Percentiles rank a stretch among this genome's conserved stretches.
phyloP scores from a whole-genome alignment of 768 basidiomycete genomes.

The Lanmaoa pseudosensibilis region DNA sequence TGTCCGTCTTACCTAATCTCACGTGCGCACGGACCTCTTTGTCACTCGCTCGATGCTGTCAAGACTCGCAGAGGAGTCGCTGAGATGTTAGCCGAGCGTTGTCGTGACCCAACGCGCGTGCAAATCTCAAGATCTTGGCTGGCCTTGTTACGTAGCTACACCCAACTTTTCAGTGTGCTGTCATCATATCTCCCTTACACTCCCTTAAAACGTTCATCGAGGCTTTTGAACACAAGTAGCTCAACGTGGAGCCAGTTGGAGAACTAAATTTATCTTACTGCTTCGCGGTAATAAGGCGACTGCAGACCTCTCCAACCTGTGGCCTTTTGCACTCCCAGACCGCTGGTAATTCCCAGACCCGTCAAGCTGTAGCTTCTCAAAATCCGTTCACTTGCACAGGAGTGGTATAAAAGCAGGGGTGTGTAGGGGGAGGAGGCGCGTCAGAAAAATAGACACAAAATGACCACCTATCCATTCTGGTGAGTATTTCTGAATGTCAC shows the following conservation, averaged over 20 bases:
- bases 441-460: conserved; percentile 15
- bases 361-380: conserved; percentile 8
- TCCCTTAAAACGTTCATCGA: conserved; percentile 3
- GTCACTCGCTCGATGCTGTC: not conserved
- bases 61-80: not conserved
- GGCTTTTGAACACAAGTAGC: not conserved
- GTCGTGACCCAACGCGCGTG: conserved; percentile 9
- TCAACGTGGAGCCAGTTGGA: not conserved
- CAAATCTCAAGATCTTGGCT: not conserved
- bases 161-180: not conserved
- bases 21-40: conserved; percentile 31
- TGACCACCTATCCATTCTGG: conserved; percentile 36
- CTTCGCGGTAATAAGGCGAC: conserved; percentile 5
- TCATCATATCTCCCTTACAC: not conserved
- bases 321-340: conserved; percentile 15
- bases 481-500: conserved; percentile 14
- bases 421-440: not conserved
- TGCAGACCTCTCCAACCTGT: conserved; percentile 13
- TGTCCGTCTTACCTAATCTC: conserved; percentile 14
- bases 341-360: not conserved
- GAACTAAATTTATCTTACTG: conserved; percentile 1
- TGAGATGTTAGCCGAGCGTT: conserved; percentile 7
- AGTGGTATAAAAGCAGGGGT: conserved; percentile 21
- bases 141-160: conserved; percentile 14
- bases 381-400: not conserved